phyloP scores from a whole-genome alignment of 306 rosid species.

The Lupinus albus region DNA sequence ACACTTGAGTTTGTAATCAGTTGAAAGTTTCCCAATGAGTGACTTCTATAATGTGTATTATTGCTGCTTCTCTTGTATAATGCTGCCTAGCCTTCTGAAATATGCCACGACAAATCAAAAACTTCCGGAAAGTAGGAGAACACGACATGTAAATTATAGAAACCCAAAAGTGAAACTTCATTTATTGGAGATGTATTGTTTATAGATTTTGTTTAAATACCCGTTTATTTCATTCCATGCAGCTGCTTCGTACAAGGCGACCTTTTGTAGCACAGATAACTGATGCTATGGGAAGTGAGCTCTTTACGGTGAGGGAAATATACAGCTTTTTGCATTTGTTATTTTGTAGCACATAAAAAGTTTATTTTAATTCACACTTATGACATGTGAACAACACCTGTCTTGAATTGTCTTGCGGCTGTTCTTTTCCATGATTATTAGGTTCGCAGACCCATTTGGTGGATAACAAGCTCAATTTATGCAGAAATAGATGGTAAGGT shows the following conservation, averaged over 20 bases:
- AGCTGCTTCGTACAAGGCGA: constrained; percentile 84
- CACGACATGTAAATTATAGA: no score
- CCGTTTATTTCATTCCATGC: constrained; percentile 7
- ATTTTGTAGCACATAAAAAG: neutral
- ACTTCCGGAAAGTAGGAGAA: no score
- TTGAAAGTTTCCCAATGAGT: no score
- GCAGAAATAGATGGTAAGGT: constrained; percentile 95
- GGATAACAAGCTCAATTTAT: constrained; percentile 95
- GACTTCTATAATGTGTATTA: no score
- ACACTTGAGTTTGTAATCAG: no score
- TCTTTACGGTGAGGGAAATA: constrained; percentile 68
- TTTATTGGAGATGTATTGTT: no score
- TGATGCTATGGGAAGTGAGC: constrained; percentile 78
- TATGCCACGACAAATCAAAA: no score
- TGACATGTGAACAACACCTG: constrained; percentile 3
- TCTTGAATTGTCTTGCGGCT: constrained; percentile 38
- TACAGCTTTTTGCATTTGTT: constrained; percentile 7
- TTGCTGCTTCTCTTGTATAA: no score
- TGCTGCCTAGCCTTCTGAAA: no score
- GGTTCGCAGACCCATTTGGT: constrained; percentile 99
- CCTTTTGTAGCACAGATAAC: constrained; percentile 90
- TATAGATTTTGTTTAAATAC: no score
- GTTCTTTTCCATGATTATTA: constrained; percentile 48
- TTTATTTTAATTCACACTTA: constrained; percentile 13
- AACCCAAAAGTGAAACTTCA: no score